Evolutionary conservation across 2,329 filamentous ascomycete genomes (phyloP), one percentile per base, ranked within the genome.

Genomic region (Ophiostoma perfectum): DNA sequence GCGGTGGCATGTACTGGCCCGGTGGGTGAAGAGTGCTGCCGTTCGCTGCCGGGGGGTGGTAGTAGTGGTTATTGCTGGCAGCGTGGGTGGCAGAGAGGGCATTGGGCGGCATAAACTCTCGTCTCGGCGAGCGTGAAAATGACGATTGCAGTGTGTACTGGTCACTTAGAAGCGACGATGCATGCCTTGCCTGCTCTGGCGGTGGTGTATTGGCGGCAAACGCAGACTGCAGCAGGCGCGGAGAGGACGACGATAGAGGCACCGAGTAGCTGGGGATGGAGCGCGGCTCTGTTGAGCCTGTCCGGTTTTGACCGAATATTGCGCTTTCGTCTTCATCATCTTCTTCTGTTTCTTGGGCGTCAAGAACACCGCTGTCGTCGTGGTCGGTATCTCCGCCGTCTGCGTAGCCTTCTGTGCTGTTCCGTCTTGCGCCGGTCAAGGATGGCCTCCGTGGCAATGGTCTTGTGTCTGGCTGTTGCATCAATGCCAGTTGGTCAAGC

Each of bases 371-470:
- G 36, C 18, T 41, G 16, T 27, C 63, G 41, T 64, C 62, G 27
- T 72, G 68, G 67, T 73, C 55, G 18, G 73, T 67, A 42, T 79
- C 81, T 70, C 84, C 80, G 42, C 81, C 78, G 38, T 70, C 78
- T 75, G 76, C 36, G 75, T 71, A 52, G 73, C 39, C 77, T 76
- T 66, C 76, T 36, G 64, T 72, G 58, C 68, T 71, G 49, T 71
- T 68, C 11, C 66, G 58, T 14, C 65, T 66, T 45, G 74, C 72
- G 39, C 71, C 66, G 1, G 71, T 69, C 75, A 89, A 91, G 73
- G 88, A 88, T 0, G 88, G 87, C 27, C 85, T 80, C 5, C 83
- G 87, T 44, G 94, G 94, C 9, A 98, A 81, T 39, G 90, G 90
- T 76, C 97, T 97, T 66, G 86, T 87, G 67, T 85, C 84, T 38